Conservation (phyloP, 202 grass and related monocot genomes). For the Panicum hallii region DNA sequence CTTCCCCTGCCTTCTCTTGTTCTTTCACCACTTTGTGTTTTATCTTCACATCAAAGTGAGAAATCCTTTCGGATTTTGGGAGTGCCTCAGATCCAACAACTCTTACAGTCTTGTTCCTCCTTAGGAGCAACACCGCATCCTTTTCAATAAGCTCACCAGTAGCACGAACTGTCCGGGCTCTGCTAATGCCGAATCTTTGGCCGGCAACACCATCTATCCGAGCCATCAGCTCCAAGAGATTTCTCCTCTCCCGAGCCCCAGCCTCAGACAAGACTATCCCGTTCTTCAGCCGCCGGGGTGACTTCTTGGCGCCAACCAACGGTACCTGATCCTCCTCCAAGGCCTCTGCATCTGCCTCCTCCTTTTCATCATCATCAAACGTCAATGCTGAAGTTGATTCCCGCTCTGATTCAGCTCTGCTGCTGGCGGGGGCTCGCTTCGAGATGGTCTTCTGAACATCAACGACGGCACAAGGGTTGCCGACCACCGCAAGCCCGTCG, state of each 20-base stretch:
- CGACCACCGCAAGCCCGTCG: constrained; percentile 70
- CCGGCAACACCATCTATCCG: constrained; percentile 54
- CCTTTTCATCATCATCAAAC: constrained; percentile 60
- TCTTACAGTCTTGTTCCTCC: constrained; percentile 62
- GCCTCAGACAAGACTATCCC: constrained; percentile 64
- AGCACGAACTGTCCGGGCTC: constrained; percentile 51
- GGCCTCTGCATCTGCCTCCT: constrained; percentile 39
- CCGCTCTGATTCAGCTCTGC: constrained; percentile 35
- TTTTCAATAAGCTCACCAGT: constrained; percentile 52
- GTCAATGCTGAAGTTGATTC: constrained; percentile 51
- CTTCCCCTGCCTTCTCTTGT: constrained; percentile 35
- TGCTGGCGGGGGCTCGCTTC: constrained; percentile 50
- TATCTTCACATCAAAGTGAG: constrained; percentile 47
- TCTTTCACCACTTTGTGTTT: constrained; percentile 29
- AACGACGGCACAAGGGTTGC: constrained; percentile 89
- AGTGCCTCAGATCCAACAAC: constrained; percentile 46
- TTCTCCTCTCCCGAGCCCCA: constrained; percentile 61
- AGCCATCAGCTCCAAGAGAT: constrained; percentile 93
- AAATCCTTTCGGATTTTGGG: constrained; percentile 38
- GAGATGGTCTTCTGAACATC: constrained; percentile 77
- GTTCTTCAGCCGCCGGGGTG: constrained; percentile 54
- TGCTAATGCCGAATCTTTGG: constrained; percentile 52
- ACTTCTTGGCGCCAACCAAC: constrained; percentile 57
- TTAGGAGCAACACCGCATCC: constrained; percentile 49
- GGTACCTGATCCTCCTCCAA: constrained; percentile 57